phyloP scores from a whole-genome alignment of 305 asterid genomes.

The Solanum hybrid region DNA sequence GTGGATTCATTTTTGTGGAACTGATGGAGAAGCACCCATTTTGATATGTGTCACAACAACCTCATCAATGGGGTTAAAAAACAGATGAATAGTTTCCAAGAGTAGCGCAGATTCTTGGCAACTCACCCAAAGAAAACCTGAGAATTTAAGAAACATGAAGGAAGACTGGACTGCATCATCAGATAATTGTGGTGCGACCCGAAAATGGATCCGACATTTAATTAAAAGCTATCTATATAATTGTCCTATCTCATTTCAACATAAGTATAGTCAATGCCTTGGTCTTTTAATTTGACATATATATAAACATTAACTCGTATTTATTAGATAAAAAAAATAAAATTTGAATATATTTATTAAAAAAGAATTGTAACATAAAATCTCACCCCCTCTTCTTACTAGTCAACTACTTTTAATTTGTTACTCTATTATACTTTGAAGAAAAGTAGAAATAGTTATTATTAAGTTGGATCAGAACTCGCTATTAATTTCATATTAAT shows the following conservation, averaged over 20 bases:
- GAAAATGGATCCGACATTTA: not conserved
- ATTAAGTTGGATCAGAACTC: no score
- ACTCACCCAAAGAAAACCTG: not conserved
- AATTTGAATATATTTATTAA: no score
- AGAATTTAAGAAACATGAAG: not conserved
- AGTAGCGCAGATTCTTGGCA: not conserved
- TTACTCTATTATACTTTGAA: no score
- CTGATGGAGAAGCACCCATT: conserved; percentile 54
- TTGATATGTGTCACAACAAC: not conserved
- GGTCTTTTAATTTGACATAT: not conserved
- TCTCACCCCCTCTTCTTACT: not conserved
- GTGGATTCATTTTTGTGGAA: conserved; percentile 58
- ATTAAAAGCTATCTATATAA: no score
- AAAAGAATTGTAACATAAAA: not conserved
- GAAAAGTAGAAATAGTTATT: not conserved
- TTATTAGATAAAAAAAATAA: not conserved
- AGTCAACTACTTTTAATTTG: no score
- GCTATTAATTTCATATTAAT: not conserved
- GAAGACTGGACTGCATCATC: not conserved
- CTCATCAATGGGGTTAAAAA: not conserved
- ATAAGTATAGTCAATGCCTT: not conserved
- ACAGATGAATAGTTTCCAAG: not conserved
- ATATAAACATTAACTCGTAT: not conserved
- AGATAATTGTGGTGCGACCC: not conserved
- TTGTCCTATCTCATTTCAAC: no score